A percentile compares a stretch with the other conserved stretches of the same genome.
Evolutionary conservation across 306 rosid species (phyloP).

Genomic region (Dicorynia guianensis): DNA sequence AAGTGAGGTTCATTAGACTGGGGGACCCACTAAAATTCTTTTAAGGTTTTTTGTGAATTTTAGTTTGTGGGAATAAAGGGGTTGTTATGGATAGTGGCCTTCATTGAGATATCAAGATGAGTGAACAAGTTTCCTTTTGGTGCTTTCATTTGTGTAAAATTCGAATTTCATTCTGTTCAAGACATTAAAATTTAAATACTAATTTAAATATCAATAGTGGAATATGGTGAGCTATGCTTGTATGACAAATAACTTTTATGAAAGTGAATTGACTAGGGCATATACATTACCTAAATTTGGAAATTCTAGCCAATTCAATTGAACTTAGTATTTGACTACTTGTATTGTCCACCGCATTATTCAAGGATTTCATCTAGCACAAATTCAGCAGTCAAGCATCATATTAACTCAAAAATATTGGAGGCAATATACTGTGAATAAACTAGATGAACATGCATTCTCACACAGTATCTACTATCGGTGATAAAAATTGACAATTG

Average conservation of each 20-base stretch:
- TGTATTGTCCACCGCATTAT: background rate
- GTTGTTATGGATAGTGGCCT: background rate
- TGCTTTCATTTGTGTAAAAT: background rate
- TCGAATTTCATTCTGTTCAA: background rate
- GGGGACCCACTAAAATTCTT: too few species aligned
- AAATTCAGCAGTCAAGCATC: background rate
- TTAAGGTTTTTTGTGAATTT: too few species aligned
- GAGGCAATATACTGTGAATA: too few species aligned
- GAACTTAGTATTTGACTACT: background rate
- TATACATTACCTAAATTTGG: background rate
- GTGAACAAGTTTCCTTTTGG: background rate
- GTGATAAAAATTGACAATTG: conserved; percentile 11
- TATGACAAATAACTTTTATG: background rate
- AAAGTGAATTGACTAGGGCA: background rate
- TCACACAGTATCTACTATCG: background rate
- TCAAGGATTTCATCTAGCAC: background rate
- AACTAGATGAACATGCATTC: background rate
- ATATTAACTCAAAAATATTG: background rate
- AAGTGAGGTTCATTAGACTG: too few species aligned
- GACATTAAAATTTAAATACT: background rate
- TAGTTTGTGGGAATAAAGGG: too few species aligned
- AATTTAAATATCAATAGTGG: background rate
- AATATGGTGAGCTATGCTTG: background rate
- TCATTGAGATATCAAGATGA: conserved; percentile 5
- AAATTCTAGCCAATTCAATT: background rate